Evolutionary conservation across 108 stramenopile genomes (phyloP).

Genomic region (Phaeodactylum tricornutum): DNA sequence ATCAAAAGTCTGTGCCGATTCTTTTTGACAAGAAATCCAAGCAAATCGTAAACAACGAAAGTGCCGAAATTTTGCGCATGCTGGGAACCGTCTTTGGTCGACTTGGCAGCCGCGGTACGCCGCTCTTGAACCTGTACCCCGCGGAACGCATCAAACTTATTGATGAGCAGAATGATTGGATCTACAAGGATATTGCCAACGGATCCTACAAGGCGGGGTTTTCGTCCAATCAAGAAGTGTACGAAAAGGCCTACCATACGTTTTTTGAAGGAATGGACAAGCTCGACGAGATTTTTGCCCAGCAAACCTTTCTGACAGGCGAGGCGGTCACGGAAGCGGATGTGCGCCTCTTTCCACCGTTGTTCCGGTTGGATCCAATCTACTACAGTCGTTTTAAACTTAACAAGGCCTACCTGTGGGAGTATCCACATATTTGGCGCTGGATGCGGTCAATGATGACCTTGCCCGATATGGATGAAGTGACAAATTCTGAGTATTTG

Average conservation of each 20-base stretch:
- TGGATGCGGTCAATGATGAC: slow-evolving; percentile 36
- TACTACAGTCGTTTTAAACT: slow-evolving; percentile 85
- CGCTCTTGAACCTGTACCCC: slow-evolving; percentile 81
- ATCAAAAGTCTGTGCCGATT: slow-evolving; percentile 70
- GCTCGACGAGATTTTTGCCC: slow-evolving; percentile 42
- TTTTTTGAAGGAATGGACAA: slow-evolving; percentile 58
- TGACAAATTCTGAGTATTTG: slow-evolving; percentile 22
- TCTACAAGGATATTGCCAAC: slow-evolving; percentile 81
- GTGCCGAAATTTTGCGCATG: slow-evolving; percentile 90
- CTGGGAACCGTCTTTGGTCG: slow-evolving; percentile 68
- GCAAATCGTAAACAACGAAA: slow-evolving; percentile 90
- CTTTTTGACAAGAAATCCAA: slow-evolving; percentile 85
- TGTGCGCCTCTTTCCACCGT: slow-evolving; percentile 74
- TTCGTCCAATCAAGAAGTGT: slow-evolving; percentile 75
- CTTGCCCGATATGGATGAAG: slow-evolving; percentile 18
- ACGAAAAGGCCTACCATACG: slow-evolving; percentile 81
- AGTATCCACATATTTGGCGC: slow-evolving; percentile 57
- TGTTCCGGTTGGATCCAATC: slow-evolving; percentile 83
- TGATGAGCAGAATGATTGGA: slow-evolving; percentile 75
- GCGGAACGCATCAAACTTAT: slow-evolving; percentile 37
- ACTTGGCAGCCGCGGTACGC: slow-evolving; percentile 26
- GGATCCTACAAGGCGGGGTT: slow-evolving; percentile 92
- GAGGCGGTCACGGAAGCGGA: slow-evolving; percentile 77
- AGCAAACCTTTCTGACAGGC: slow-evolving; percentile 49
- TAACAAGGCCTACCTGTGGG: slow-evolving; percentile 28